Percentiles rank a stretch among this genome's conserved stretches.
Conservation (phyloP, 306 rosid genomes). For the Cucurbita argyrosperma region DNA sequence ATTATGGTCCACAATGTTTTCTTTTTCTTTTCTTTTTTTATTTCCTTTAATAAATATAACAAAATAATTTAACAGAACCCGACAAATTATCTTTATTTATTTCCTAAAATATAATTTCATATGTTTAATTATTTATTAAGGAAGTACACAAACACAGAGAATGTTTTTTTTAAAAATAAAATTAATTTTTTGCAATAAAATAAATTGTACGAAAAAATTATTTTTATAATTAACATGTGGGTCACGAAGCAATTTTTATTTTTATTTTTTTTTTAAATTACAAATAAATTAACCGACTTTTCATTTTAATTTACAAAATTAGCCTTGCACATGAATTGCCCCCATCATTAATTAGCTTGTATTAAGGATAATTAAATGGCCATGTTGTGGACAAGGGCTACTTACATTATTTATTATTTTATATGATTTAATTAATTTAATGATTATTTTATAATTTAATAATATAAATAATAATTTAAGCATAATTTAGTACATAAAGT, state of each 20-base stretch:
- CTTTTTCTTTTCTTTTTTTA: background rate
- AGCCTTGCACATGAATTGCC: conserved; percentile 3
- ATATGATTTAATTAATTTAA: background rate
- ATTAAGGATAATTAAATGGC: background rate
- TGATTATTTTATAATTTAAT: background rate
- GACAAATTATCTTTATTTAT: no score
- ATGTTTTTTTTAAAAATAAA: background rate
- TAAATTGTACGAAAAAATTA: background rate
- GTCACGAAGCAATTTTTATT: background rate
- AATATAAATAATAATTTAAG: background rate
- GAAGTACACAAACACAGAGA: background rate
- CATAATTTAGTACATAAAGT: no score
- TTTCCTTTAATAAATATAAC: background rate
- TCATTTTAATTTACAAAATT: background rate
- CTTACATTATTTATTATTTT: background rate
- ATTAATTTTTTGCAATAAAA: background rate
- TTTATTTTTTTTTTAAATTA: background rate
- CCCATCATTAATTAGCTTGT: background rate
- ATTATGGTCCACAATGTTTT: conserved; percentile 1
- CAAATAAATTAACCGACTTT: background rate
- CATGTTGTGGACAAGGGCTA: background rate
- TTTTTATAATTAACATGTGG: conserved; percentile 2
- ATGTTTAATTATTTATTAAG: background rate
- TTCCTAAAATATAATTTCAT: no score
- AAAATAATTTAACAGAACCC: background rate